Conservation (phyloP, 2,329 filamentous ascomycete species). For the Fusarium kyushuense region DNA sequence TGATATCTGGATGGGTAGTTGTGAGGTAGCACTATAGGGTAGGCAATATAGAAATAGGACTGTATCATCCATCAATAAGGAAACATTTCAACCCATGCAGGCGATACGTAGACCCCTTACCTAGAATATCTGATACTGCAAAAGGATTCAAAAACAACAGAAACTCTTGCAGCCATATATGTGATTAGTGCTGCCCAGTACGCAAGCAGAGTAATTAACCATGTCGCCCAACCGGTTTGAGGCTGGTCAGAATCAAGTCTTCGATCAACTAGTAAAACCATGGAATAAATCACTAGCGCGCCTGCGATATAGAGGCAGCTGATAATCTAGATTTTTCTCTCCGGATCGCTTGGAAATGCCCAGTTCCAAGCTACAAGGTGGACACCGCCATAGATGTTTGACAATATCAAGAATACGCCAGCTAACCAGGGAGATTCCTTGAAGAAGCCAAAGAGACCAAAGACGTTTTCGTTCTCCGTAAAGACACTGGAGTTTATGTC, state of each 20-base stretch:
- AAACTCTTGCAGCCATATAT: background rate
- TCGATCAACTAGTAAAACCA: background rate
- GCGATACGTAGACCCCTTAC: background rate
- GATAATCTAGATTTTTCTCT: slow-evolving; percentile 3
- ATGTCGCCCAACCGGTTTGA: background rate
- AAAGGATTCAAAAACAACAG: slow-evolving; percentile 10
- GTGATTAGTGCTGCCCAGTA: background rate
- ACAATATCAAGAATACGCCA: slow-evolving; percentile 10
- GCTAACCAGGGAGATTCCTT: slow-evolving; percentile 13
- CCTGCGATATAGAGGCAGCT: background rate
- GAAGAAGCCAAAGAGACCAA: slow-evolving; percentile 10
- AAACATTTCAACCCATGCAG: slow-evolving; percentile 9
- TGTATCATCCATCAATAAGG: slow-evolving; percentile 1
- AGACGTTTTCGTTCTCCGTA: slow-evolving; percentile 5
- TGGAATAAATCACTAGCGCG: slow-evolving; percentile 6
- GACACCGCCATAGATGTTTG: slow-evolving; percentile 1
- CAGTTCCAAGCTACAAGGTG: slow-evolving; percentile 17
- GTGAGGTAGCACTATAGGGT: background rate
- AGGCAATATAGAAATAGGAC: background rate
- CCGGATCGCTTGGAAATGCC: slow-evolving; percentile 6
- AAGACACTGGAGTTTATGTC: slow-evolving; percentile 15
- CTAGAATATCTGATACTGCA: background rate
- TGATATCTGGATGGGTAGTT: background rate
- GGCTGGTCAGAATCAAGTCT: background rate
- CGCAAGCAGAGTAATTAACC: slow-evolving; percentile 7